Evolutionary conservation across 2,329 filamentous ascomycete species (phyloP).

Genomic region (Aureobasidium melanogenum): DNA sequence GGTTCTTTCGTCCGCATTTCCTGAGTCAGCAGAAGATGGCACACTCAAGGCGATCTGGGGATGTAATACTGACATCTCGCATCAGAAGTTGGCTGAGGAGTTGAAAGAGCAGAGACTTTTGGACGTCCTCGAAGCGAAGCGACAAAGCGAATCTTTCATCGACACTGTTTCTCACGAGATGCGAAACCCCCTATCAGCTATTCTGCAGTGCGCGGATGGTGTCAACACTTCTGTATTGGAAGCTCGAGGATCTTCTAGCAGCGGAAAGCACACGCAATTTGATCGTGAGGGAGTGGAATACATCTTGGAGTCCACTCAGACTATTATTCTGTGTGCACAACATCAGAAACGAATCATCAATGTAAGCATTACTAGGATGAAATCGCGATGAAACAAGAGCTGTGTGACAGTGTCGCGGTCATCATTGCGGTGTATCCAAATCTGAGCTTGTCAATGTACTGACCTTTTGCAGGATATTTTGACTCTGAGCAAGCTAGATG

Average conservation of each 20-base stretch:
- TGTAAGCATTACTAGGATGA: background rate
- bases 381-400: background rate
- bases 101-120: constrained; percentile 16
- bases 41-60: constrained; percentile 8
- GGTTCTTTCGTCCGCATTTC: constrained; percentile 16
- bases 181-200: constrained; percentile 34
- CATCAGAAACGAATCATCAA: constrained; percentile 17
- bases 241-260: constrained; percentile 34
- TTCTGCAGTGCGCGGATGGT: constrained; percentile 34
- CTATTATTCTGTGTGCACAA: constrained; percentile 22
- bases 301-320: constrained; percentile 31
- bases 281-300: constrained; percentile 29
- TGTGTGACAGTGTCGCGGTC: background rate
- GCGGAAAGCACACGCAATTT: constrained; percentile 20
- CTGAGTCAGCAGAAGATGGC: constrained; percentile 1
- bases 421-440: background rate
- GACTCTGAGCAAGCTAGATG: constrained; percentile 31
- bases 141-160: constrained; percentile 21
- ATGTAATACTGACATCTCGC: constrained; percentile 11
- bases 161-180: constrained; percentile 27
- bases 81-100: constrained; percentile 23
- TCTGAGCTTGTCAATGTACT: constrained; percentile 27
- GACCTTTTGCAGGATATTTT: constrained; percentile 32
- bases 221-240: constrained; percentile 38
- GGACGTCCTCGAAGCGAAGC: constrained; percentile 18